Conservation (phyloP, 331 rosid genomes). For the Rosa hybrid region DNA sequence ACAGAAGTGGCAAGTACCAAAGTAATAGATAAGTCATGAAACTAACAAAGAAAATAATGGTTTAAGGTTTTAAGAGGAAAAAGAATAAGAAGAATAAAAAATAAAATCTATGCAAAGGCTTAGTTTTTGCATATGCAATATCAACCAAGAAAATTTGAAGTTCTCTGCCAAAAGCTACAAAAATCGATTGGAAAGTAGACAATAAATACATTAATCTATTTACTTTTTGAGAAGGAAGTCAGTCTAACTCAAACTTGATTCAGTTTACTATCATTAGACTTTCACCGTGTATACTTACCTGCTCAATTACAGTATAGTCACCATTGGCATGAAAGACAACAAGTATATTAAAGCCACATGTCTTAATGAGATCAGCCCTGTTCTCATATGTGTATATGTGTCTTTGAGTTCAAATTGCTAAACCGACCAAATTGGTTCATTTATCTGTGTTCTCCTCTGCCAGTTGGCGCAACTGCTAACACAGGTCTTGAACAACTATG, state of each 20-base stretch:
- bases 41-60: background rate
- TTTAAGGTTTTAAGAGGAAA: background rate
- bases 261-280: background rate
- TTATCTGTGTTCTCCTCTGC: background rate
- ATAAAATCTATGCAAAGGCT: background rate
- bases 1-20: background rate
- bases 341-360: background rate
- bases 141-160: background rate
- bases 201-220: background rate
- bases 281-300: background rate
- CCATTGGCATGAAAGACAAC: slow-evolving; percentile 17
- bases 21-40: background rate
- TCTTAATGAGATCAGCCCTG: background rate
- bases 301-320: slow-evolving; percentile 2
- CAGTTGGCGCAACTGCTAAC: background rate
- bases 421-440: background rate
- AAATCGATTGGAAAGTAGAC: background rate
- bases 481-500: background rate
- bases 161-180: background rate
- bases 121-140: background rate
- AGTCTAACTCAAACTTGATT: slow-evolving; percentile 10
- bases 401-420: background rate
- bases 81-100: no score
- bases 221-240: background rate
- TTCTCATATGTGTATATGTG: background rate